Evolutionary conservation across 306 rosid genomes (phyloP).

Genomic region (Neltuma alba): DNA sequence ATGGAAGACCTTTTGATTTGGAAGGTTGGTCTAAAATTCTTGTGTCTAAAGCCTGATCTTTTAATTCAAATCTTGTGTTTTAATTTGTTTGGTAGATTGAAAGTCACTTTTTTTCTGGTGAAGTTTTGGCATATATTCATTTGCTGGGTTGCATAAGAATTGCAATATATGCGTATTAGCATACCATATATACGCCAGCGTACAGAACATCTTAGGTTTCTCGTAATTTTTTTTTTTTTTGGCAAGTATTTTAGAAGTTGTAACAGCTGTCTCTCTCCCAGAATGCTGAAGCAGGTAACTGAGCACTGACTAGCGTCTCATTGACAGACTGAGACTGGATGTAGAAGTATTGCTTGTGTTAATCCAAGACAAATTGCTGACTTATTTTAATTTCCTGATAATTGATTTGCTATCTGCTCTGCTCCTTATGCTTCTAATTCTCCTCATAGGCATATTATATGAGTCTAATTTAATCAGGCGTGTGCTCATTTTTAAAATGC

Average conservation of each 20-base stretch:
- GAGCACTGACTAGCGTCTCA: conserved; percentile 2
- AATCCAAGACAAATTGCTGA: conserved; percentile 17
- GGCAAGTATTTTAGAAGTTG: conserved; percentile 7
- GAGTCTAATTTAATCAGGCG: not conserved
- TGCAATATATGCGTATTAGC: conserved; percentile 2
- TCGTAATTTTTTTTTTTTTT: not conserved
- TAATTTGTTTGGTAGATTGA: not conserved
- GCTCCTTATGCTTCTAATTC: conserved; percentile 7
- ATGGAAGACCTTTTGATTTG: conserved; percentile 79
- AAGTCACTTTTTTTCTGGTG: not conserved
- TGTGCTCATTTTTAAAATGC: not conserved
- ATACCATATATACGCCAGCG: not conserved
- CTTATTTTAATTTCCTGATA: not conserved
- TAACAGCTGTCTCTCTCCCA: conserved; percentile 22
- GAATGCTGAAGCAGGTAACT: not conserved
- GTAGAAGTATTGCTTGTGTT: conserved; percentile 24
- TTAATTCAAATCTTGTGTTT: conserved; percentile 20
- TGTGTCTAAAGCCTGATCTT: conserved; percentile 5
- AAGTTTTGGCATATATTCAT: not conserved
- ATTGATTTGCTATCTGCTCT: conserved; percentile 6
- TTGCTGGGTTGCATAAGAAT: not conserved
- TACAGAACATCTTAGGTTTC: conserved; percentile 21
- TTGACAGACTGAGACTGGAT: not conserved
- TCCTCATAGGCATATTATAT: not conserved
- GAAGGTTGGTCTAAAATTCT: conserved; percentile 64